These are phyloP conservation scores for Cantharellus cinnabarinus DNA, from an alignment of 768 basidiomycete species.

Conservation along the genomic window DNA sequence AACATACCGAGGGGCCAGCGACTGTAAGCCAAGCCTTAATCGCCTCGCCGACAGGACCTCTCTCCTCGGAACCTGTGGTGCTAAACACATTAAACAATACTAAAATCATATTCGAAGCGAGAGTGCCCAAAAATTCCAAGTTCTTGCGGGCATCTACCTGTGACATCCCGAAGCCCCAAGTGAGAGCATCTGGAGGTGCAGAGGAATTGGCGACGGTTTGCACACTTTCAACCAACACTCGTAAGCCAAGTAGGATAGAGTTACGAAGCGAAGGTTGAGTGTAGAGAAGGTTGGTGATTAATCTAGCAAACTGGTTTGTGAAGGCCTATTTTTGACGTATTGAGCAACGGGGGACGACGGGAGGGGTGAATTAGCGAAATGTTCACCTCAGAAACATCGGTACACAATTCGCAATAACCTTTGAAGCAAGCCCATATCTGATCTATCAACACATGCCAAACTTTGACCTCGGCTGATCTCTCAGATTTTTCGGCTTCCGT, in stretches of 20 bases:
- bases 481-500: slow-evolving; percentile 52
- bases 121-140: slow-evolving; percentile 46
- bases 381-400: slow-evolving; percentile 51
- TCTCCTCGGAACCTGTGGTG: slow-evolving; percentile 49
- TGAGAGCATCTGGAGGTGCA: slow-evolving; percentile 18
- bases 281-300: slow-evolving; percentile 89
- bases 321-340: slow-evolving; percentile 31
- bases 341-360: not conserved
- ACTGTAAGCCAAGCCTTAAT: slow-evolving; percentile 74
- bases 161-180: slow-evolving; percentile 28
- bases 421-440: slow-evolving; percentile 87
- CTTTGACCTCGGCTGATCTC: slow-evolving; percentile 58
- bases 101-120: slow-evolving; percentile 83
- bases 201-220: slow-evolving; percentile 28
- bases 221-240: slow-evolving; percentile 65
- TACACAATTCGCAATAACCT: slow-evolving; percentile 70
- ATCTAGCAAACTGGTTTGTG: slow-evolving; percentile 55
- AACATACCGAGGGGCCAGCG: slow-evolving; percentile 42
- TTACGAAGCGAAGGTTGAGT: slow-evolving; percentile 67
- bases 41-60: slow-evolving; percentile 69
- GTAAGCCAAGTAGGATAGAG: slow-evolving; percentile 63
- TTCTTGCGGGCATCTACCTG: slow-evolving; percentile 43
- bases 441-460: slow-evolving; percentile 83
- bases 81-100: slow-evolving; percentile 96
- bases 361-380: not conserved